A percentile compares a stretch with the other conserved stretches of the same genome.
These are phyloP conservation scores for Hansenula sp. DNA, from an alignment of 1,139 yeast genomes.

Conservation along the genomic window DNA sequence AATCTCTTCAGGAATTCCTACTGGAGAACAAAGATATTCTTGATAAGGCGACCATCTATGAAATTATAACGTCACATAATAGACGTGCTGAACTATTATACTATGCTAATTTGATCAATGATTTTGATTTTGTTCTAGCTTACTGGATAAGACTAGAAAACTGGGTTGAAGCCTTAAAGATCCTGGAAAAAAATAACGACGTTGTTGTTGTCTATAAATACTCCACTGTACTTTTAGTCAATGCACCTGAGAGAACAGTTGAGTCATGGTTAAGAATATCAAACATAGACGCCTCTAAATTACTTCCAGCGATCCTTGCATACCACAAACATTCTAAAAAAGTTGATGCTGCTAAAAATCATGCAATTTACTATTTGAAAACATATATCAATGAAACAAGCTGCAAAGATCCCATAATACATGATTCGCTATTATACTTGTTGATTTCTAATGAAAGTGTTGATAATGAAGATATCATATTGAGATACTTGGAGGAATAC, in stretches of 20 bases:
- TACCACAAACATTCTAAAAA: constrained; percentile 43
- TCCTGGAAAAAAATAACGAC: constrained; percentile 44
- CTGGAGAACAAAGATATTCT: constrained; percentile 42
- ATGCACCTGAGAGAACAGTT: constrained; percentile 66
- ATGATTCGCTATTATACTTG: constrained; percentile 70
- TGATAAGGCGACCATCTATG: constrained; percentile 67
- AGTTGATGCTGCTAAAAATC: constrained; percentile 42
- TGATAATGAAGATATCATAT: constrained; percentile 36
- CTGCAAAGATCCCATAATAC: constrained; percentile 48
- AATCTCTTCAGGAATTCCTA: constrained; percentile 50
- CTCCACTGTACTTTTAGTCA: constrained; percentile 64
- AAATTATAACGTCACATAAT: constrained; percentile 65
- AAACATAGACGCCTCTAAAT: constrained; percentile 32
- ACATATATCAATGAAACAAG: constrained; percentile 54
- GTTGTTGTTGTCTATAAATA: constrained; percentile 57
- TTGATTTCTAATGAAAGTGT: constrained; percentile 53
- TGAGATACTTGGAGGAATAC: constrained; percentile 44
- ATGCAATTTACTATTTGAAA: constrained; percentile 61
- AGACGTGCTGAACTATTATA: constrained; percentile 58
- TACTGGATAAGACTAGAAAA: constrained; percentile 66
- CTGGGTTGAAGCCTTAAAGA: constrained; percentile 71
- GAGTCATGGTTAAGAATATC: constrained; percentile 68
- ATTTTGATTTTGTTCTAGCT: constrained; percentile 63
- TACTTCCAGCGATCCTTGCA: constrained; percentile 73
- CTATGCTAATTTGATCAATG: constrained; percentile 67